Conservation (phyloP, 768 basidiomycete genomes). For the Austroboletus eburneus region DNA sequence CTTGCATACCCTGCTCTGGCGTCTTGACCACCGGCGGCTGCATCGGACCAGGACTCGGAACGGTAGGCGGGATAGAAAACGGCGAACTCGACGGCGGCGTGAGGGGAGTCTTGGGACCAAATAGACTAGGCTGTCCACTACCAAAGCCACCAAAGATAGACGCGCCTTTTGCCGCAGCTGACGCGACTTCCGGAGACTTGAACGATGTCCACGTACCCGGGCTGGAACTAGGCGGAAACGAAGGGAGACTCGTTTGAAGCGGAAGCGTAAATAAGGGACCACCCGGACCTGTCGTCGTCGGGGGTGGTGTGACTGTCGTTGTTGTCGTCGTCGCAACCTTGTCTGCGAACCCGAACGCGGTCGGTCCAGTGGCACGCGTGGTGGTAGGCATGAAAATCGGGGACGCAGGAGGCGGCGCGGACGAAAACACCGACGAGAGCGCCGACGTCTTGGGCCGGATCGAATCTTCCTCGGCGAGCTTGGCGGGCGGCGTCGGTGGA, state of each 20-base stretch:
- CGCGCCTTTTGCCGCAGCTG: conserved; percentile 1
- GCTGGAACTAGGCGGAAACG: conserved; percentile 9
- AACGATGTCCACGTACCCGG: conserved; percentile 1
- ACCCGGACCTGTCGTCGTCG: conserved; percentile 2
- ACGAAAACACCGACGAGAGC: conserved; percentile 34
- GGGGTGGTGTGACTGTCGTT: too few species aligned
- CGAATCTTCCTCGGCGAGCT: conserved; percentile 24
- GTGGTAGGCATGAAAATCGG: conserved; percentile 5
- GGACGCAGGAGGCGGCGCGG: conserved; percentile 7
- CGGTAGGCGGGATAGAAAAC: neutral
- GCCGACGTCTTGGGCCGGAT: conserved; percentile 49
- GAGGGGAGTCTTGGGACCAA: conserved; percentile 1
- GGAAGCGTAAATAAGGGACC: conserved; percentile 9
- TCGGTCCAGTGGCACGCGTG: neutral
- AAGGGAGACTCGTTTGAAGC: conserved; percentile 5
- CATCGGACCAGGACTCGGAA: conserved; percentile 3
- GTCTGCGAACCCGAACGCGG: neutral
- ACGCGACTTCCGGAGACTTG: conserved; percentile 3
- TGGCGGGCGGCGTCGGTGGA: conserved; percentile 14
- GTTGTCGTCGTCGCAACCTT: conserved; percentile 1
- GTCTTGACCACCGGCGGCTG: conserved; percentile 12
- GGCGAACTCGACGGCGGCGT: conserved; percentile 3
- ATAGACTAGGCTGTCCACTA: conserved; percentile 10
- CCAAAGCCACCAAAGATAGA: too few species aligned
- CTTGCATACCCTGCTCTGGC: conserved; percentile 62